Conservation (phyloP, 2,329 filamentous ascomycete species). For the Massarina eburnea region DNA sequence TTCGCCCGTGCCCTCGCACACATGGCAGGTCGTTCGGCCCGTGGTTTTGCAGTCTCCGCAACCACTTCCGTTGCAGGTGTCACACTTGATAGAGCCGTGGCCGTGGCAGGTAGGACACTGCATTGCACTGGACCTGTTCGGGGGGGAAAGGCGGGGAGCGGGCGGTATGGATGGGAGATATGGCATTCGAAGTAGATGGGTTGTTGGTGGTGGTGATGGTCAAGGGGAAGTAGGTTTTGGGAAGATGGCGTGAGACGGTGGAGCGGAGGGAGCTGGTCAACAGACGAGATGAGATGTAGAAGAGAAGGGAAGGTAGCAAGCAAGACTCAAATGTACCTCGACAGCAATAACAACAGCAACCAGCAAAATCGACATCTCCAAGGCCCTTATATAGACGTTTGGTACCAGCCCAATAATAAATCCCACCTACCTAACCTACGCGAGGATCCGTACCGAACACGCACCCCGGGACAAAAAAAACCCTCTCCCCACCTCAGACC, state of each 20-base stretch:
- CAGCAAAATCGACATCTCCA: background rate
- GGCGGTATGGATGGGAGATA: background rate
- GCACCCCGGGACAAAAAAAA: slow-evolving; percentile 2
- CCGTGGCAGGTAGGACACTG: slow-evolving; percentile 39
- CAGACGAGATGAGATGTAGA: slow-evolving; percentile 2
- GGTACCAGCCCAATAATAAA: background rate
- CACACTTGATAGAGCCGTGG: slow-evolving; percentile 37
- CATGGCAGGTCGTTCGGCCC: slow-evolving; percentile 30
- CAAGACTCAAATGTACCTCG: background rate
- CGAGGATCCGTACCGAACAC: slow-evolving; percentile 4
- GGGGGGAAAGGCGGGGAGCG: background rate
- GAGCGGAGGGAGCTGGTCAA: slow-evolving; percentile 9
- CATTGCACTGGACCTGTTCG: slow-evolving; percentile 16
- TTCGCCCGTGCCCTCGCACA: slow-evolving; percentile 37
- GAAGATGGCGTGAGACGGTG: slow-evolving; percentile 1
- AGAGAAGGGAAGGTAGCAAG: background rate
- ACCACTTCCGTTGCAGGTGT: slow-evolving; percentile 33
- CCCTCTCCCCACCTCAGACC: too few species aligned
- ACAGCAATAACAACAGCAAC: background rate
- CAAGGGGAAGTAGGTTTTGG: slow-evolving; percentile 4
- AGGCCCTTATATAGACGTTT: background rate
- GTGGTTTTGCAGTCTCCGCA: slow-evolving; percentile 31
- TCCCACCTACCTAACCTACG: background rate
- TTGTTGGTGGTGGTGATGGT: background rate
- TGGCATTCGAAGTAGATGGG: background rate